Conservation (phyloP, 1,139 yeast genomes). For the Pichia sp. region DNA sequence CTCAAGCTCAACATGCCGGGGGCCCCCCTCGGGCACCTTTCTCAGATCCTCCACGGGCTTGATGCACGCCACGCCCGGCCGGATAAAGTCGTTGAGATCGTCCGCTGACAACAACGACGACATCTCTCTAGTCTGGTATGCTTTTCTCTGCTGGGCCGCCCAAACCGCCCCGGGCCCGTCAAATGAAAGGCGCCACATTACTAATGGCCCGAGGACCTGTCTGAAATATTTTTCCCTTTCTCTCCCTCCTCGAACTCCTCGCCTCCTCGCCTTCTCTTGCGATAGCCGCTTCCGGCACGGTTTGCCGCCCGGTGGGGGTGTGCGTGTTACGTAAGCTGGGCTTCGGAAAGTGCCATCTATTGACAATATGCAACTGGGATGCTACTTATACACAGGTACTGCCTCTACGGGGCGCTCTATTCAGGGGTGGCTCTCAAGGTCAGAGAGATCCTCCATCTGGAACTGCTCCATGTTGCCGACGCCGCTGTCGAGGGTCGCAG, state of each 20-base stretch:
- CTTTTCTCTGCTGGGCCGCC: background rate
- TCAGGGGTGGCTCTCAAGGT: slow-evolving; percentile 17
- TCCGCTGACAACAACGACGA: slow-evolving; percentile 84
- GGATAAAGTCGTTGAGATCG: slow-evolving; percentile 88
- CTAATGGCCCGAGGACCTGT: background rate
- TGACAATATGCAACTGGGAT: too few species aligned
- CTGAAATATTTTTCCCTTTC: background rate
- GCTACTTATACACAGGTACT: background rate
- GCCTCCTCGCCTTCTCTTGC: background rate
- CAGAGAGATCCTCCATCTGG: slow-evolving; percentile 26
- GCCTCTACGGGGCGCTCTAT: background rate
- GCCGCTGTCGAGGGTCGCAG: slow-evolving; percentile 12
- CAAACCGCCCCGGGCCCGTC: background rate
- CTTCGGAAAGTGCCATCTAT: too few species aligned
- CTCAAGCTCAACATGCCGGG: slow-evolving; percentile 41
- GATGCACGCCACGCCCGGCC: slow-evolving; percentile 92
- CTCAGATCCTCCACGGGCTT: slow-evolving; percentile 62
- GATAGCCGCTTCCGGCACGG: background rate
- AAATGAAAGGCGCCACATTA: background rate
- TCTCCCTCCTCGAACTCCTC: background rate
- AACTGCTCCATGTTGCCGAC: slow-evolving; percentile 13
- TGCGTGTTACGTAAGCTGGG: too few species aligned
- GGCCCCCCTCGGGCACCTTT: slow-evolving; percentile 18
- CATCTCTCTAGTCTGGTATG: slow-evolving; percentile 41
- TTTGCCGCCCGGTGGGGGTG: background rate